Evolutionary conservation across 208 protist species (phyloP).

Genomic region (Zelonia costaricensis): DNA sequence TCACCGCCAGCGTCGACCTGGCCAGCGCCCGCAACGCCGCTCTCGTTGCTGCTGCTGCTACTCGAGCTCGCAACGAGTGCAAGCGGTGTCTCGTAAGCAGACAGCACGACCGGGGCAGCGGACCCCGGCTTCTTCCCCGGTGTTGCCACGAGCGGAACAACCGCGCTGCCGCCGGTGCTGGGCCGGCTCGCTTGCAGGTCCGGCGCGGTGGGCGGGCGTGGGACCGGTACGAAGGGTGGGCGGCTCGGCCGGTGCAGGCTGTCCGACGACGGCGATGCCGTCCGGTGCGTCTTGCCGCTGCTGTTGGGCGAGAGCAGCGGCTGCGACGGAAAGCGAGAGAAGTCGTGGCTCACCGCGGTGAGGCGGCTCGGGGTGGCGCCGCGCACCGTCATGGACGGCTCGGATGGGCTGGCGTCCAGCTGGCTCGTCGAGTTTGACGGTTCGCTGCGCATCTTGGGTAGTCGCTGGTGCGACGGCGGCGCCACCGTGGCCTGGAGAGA

Average conservation of each 20-base stretch:
- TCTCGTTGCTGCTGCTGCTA: slow-evolving; percentile 3
- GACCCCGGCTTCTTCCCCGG: too few species aligned
- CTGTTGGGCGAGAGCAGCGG: not conserved
- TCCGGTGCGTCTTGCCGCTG: slow-evolving; percentile 6
- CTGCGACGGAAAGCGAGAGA: not conserved
- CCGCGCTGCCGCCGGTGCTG: not conserved
- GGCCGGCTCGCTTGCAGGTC: slow-evolving; percentile 3
- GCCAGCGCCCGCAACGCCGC: too few species aligned
- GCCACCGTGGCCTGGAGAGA: slow-evolving; percentile 3
- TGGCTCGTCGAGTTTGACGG: not conserved
- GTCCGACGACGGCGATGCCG: slow-evolving; percentile 4
- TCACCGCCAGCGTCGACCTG: not conserved
- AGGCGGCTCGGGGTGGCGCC: slow-evolving; percentile 7
- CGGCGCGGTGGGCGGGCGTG: slow-evolving; percentile 7
- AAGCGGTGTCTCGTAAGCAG: slow-evolving; percentile 11
- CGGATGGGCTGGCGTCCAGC: slow-evolving; percentile 7
- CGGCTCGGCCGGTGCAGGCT: not conserved
- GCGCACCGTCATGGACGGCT: slow-evolving; percentile 14
- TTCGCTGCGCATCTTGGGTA: not conserved
- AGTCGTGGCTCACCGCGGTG: not conserved
- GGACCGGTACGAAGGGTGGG: not conserved
- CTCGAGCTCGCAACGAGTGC: slow-evolving; percentile 2
- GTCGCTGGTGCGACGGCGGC: not conserved
- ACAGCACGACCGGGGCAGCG: not conserved
- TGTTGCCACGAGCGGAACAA: not conserved